A percentile compares a stretch with the other conserved stretches of the same genome.
These are phyloP conservation scores for Gonium pectorale DNA, from an alignment of 139 green algal species.

Conservation along the genomic window DNA sequence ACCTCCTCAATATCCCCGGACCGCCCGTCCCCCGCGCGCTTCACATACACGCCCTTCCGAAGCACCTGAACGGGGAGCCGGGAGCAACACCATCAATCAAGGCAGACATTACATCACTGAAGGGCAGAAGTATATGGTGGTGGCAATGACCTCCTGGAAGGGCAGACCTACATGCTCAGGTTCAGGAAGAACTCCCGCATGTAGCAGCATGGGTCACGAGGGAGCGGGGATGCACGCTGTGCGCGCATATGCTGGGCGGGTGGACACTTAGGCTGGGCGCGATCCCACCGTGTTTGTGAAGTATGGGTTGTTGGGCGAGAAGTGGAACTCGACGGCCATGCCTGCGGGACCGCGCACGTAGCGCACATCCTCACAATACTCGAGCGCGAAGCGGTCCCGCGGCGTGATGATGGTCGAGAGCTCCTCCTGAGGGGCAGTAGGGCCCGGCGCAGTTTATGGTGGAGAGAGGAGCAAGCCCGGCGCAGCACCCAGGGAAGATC, in stretches of 20 bases:
- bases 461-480: no score
- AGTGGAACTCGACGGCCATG: constrained; percentile 55
- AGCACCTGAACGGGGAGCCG: constrained; percentile 27
- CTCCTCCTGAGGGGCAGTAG: not conserved
- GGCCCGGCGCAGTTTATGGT: not conserved
- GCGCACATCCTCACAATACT: constrained; percentile 44
- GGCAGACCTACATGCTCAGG: no score
- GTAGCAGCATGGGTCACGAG: no score
- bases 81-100: not conserved
- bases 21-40: not conserved
- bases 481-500: no score
- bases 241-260: no score
- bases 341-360: constrained; percentile 37
- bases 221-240: no score
- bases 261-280: no score
- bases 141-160: no score
- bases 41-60: constrained; percentile 43
- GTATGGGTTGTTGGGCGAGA: constrained; percentile 46
- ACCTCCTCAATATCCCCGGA: not conserved
- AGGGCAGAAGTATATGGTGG: no score
- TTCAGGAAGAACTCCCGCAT: no score
- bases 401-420: constrained; percentile 29
- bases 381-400: constrained; percentile 40
- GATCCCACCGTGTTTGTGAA: constrained; percentile 52
- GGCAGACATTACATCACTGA: not conserved